phyloP scores from a whole-genome alignment of 1,139 yeast genomes.

The Suhomyces coccinellae region DNA sequence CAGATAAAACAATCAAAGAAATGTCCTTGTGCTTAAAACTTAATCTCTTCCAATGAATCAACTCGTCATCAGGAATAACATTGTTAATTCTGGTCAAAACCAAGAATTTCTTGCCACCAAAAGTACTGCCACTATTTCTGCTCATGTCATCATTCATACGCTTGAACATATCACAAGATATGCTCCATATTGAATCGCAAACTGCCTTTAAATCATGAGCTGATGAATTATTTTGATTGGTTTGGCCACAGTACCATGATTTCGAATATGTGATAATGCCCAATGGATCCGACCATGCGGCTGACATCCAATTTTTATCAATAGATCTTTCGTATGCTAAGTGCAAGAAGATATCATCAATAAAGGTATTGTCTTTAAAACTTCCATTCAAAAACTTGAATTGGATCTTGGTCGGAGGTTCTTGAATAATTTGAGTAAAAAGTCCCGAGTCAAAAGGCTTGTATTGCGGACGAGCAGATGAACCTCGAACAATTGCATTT shows the following conservation, averaged over 20 bases:
- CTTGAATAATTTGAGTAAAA: slow-evolving; percentile 47
- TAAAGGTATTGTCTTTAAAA: slow-evolving; percentile 27
- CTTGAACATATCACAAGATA: slow-evolving; percentile 40
- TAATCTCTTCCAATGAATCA: slow-evolving; percentile 73
- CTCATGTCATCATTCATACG: slow-evolving; percentile 36
- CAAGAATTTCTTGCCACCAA: slow-evolving; percentile 56
- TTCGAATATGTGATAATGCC: slow-evolving; percentile 66
- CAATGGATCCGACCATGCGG: slow-evolving; percentile 86
- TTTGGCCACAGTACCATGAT: slow-evolving; percentile 57
- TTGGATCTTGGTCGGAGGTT: slow-evolving; percentile 47
- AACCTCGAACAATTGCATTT: not conserved
- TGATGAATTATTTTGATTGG: slow-evolving; percentile 16
- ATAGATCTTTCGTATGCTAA: slow-evolving; percentile 80
- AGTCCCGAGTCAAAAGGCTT: slow-evolving; percentile 16
- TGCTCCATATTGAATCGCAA: slow-evolving; percentile 43
- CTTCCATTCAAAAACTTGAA: slow-evolving; percentile 48
- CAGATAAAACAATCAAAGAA: slow-evolving; percentile 72
- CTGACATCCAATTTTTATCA: slow-evolving; percentile 82
- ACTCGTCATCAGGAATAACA: slow-evolving; percentile 75
- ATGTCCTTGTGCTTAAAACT: slow-evolving; percentile 61
- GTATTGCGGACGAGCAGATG: not conserved
- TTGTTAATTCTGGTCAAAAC: slow-evolving; percentile 70
- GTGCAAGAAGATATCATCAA: slow-evolving; percentile 78
- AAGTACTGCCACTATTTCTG: slow-evolving; percentile 26
- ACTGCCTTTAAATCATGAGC: slow-evolving; percentile 34